phyloP scores from a whole-genome alignment of 495 filamentous ascomycete genomes.

The Penicillium ucsense region DNA sequence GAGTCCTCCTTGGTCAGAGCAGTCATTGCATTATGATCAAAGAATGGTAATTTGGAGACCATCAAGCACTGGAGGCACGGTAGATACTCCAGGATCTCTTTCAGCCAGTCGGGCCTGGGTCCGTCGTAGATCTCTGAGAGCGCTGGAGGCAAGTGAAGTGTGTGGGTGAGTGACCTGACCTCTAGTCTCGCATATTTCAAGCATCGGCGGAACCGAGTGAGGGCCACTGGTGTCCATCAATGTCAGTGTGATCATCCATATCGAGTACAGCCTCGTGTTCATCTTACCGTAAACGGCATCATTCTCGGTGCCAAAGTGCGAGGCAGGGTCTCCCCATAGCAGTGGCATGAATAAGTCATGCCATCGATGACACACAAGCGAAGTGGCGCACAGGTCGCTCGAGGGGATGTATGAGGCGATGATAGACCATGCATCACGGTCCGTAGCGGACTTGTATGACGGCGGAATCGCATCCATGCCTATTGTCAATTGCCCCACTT shows the following conservation, averaged over 20 bases:
- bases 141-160: constrained; percentile 57
- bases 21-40: constrained; percentile 52
- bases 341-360: constrained; percentile 50
- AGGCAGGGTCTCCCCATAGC: constrained; percentile 58
- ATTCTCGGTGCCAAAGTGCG: constrained; percentile 53
- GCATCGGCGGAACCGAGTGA: constrained; percentile 53
- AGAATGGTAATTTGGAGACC: constrained; percentile 52
- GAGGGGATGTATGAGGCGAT: constrained; percentile 52
- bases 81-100: constrained; percentile 49
- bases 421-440: constrained; percentile 50
- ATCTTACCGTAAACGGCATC: constrained; percentile 50
- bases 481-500: no score
- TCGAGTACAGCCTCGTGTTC: no score
- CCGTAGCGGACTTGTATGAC: constrained; percentile 49
- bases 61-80: constrained; percentile 53
- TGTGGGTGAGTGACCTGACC: constrained; percentile 51
- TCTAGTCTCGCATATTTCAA: constrained; percentile 43
- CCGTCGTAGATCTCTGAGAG: constrained; percentile 57
- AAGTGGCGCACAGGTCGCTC: constrained; percentile 48
- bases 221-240: constrained; percentile 35
- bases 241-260: no score
- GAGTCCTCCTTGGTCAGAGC: constrained; percentile 26
- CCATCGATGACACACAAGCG: constrained; percentile 49
- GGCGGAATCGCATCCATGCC: constrained; percentile 47
- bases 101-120: constrained; percentile 50